phyloP scores from a whole-genome alignment of 345 rosid species.

The Excoecaria agallocha region DNA sequence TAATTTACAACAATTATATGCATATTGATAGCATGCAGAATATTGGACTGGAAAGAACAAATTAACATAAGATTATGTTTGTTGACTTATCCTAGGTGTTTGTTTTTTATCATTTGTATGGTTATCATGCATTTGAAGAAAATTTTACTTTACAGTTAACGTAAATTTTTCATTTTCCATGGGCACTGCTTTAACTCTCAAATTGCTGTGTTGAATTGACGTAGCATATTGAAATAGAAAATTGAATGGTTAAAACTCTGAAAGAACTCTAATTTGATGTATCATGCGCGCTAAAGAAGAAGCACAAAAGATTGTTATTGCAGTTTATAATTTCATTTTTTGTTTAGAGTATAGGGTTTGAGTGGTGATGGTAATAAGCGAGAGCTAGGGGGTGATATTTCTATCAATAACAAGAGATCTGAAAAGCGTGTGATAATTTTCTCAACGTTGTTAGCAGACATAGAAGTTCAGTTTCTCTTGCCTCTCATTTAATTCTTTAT shows the following conservation, averaged over 20 bases:
- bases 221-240: not conserved
- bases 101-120: not conserved
- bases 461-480: not conserved
- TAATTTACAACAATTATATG: not conserved
- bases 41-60: not conserved
- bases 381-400: not conserved
- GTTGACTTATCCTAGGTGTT: not conserved
- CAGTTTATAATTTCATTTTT: not conserved
- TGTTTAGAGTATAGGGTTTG: not conserved
- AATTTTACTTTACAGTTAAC: not conserved
- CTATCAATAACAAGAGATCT: not conserved
- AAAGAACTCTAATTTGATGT: conserved; percentile 4
- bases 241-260: not conserved
- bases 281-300: not conserved
- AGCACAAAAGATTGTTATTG: not conserved
- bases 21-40: not conserved
- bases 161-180: not conserved
- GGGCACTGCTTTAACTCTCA: not conserved
- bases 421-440: not conserved
- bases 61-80: not conserved
- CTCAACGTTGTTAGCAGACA: not conserved
- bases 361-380: not conserved
- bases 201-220: not conserved
- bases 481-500: not conserved
- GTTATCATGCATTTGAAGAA: not conserved